These are phyloP conservation scores for Phoma sp. DNA, from an alignment of 2,329 filamentous ascomycete genomes.

Conservation along the genomic window DNA sequence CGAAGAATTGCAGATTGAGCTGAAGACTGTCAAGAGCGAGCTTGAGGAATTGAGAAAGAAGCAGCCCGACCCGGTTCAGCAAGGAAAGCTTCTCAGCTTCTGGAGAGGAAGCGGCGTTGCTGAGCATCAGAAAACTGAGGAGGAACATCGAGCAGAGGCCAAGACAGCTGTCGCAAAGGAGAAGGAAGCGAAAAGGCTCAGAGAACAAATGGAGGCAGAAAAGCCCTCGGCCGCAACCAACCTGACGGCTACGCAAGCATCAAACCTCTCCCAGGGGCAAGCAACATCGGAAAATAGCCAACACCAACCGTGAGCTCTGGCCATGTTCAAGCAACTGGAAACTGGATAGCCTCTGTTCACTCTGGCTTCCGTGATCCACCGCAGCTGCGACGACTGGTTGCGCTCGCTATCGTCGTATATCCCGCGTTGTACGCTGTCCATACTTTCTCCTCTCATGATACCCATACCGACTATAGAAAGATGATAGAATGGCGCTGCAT, in stretches of 20 bases:
- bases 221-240: slow-evolving; percentile 2
- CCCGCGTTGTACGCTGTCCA: slow-evolving; percentile 2
- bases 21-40: slow-evolving; percentile 48
- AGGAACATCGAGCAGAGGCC: slow-evolving; percentile 16
- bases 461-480: slow-evolving; percentile 24
- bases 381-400: background rate
- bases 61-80: slow-evolving; percentile 35
- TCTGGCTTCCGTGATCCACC: background rate
- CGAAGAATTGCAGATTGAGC: slow-evolving; percentile 62
- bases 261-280: background rate
- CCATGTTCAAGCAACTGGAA: too few relatives aligned
- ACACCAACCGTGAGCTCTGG: background rate
- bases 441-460: slow-evolving; percentile 46
- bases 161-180: slow-evolving; percentile 13
- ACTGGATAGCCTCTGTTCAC: background rate
- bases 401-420: background rate
- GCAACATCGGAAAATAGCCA: background rate
- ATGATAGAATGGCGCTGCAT: slow-evolving; percentile 1
- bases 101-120: slow-evolving; percentile 36
- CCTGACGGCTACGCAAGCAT: background rate
- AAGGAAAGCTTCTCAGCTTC: slow-evolving; percentile 39
- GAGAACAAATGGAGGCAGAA: slow-evolving; percentile 6
- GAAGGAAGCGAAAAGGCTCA: slow-evolving; percentile 17
- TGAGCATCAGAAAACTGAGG: slow-evolving; percentile 27
- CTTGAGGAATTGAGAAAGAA: slow-evolving; percentile 51